Percentiles rank a stretch among this genome's conserved stretches.
These are phyloP conservation scores for Pythium guiyangense DNA, from an alignment of 352 stramenopile species.

Conservation along the genomic window DNA sequence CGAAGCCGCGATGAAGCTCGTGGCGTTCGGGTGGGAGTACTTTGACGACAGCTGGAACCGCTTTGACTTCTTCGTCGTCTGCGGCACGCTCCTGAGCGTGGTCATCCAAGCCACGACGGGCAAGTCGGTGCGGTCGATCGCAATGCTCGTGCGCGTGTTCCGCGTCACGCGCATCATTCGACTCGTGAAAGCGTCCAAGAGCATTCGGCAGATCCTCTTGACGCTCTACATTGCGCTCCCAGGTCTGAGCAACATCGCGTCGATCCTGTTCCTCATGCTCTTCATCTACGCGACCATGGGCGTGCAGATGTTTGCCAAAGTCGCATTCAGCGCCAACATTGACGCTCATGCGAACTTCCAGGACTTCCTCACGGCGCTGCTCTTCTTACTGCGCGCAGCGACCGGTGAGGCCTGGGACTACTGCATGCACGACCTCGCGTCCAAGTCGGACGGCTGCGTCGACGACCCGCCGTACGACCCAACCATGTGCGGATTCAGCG, in stretches of 20 bases:
- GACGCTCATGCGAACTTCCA: conserved; percentile 91
- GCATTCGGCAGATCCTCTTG: conserved; percentile 84
- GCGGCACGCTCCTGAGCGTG: conserved; percentile 58
- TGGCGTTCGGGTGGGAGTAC: conserved; percentile 71
- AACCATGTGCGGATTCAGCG: conserved; percentile 69
- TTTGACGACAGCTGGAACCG: conserved; percentile 86
- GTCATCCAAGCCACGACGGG: conserved; percentile 53
- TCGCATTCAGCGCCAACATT: conserved; percentile 67
- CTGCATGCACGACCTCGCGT: conserved; percentile 88
- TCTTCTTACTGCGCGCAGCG: conserved; percentile 87
- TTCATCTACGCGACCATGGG: conserved; percentile 94
- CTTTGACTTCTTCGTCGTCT: conserved; percentile 86
- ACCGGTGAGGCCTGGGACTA: conserved; percentile 93
- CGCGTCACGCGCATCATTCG: conserved; percentile 84
- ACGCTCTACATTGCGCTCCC: conserved; percentile 90
- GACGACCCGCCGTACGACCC: conserved; percentile 61
- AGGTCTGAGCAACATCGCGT: conserved; percentile 88
- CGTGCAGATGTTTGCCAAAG: conserved; percentile 90
- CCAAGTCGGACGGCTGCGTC: conserved; percentile 32
- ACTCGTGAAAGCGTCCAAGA: conserved; percentile 83
- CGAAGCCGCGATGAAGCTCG: conserved; percentile 87
- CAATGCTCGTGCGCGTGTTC: conserved; percentile 89
- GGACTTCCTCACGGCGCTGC: conserved; percentile 86
- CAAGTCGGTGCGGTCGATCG: conserved; percentile 61
- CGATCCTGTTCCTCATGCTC: conserved; percentile 89